These are phyloP conservation scores for Pleurostoma richardsiae DNA, from an alignment of 2,329 filamentous ascomycete genomes.

Conservation along the genomic window DNA sequence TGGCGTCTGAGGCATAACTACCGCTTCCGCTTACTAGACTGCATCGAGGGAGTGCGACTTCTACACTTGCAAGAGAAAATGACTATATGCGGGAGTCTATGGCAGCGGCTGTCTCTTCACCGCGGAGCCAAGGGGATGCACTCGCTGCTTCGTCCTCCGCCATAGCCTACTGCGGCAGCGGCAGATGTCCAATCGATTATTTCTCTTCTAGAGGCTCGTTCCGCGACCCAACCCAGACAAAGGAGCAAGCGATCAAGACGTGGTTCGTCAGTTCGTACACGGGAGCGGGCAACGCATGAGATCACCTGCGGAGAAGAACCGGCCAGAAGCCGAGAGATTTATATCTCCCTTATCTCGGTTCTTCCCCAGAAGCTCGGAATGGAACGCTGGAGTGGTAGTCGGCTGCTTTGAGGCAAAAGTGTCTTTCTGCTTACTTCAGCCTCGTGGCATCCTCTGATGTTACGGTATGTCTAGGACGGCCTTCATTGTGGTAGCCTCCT, in stretches of 20 bases:
- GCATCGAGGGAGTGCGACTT: too few species aligned
- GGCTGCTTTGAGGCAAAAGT: not conserved
- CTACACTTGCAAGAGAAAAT: too few species aligned
- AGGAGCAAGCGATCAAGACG: not conserved
- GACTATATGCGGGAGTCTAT: too few species aligned
- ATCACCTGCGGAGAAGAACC: not conserved
- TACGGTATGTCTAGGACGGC: not conserved
- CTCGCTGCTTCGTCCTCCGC: too few species aligned
- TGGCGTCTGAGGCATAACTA: too few species aligned
- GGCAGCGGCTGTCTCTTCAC: too few species aligned
- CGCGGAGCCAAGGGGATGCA: too few species aligned
- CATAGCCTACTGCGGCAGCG: too few species aligned
- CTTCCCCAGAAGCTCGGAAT: not conserved
- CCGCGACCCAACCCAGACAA: too few species aligned
- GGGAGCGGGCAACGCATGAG: not conserved
- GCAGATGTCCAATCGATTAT: too few species aligned
- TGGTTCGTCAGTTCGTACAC: not conserved
- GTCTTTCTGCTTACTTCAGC: not conserved
- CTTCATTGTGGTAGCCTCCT: not conserved
- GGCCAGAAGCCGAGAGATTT: not conserved
- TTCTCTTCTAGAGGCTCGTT: too few species aligned
- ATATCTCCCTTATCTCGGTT: not conserved
- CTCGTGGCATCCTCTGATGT: not conserved
- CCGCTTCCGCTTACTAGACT: too few species aligned
- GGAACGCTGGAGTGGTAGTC: not conserved